Conservation (phyloP, 495 filamentous ascomycete genomes). For the Amphirosellinia nigrospora region DNA sequence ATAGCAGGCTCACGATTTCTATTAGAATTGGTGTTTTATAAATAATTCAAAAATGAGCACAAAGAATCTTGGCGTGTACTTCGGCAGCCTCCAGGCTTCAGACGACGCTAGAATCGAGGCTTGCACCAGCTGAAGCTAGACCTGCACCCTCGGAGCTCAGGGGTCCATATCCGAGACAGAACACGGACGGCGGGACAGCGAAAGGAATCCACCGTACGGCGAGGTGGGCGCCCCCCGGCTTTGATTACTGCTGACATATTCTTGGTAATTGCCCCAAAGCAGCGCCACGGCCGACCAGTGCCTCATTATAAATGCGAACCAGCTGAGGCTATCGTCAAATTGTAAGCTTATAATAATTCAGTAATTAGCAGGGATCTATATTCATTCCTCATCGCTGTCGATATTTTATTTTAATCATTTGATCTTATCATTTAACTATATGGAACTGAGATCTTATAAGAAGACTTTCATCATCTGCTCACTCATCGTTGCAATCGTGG, state of each 20-base stretch:
- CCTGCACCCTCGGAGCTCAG: neutral
- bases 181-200: neutral
- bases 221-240: neutral
- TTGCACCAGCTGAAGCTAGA: neutral
- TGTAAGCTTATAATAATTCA: neutral
- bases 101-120: neutral
- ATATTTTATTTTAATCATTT: too few species aligned
- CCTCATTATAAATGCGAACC: slow-evolving; percentile 9
- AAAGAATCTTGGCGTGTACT: neutral
- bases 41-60: too few species aligned
- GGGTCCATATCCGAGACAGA: neutral
- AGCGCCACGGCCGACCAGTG: too few species aligned
- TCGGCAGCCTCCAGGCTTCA: neutral
- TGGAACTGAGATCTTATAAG: slow-evolving; percentile 4
- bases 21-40: neutral
- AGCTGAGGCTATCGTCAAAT: slow-evolving; percentile 3
- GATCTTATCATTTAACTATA: slow-evolving; percentile 3
- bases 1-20: neutral
- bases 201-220: neutral
- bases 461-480: slow-evolving; percentile 30
- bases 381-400: neutral
- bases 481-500: slow-evolving; percentile 34
- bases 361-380: too few species aligned
- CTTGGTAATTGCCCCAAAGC: slow-evolving; percentile 37
- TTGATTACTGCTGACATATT: slow-evolving; percentile 34